These are phyloP conservation scores for Aspergillus olivimuriae DNA, from an alignment of 495 filamentous ascomycete species.

Conservation along the genomic window DNA sequence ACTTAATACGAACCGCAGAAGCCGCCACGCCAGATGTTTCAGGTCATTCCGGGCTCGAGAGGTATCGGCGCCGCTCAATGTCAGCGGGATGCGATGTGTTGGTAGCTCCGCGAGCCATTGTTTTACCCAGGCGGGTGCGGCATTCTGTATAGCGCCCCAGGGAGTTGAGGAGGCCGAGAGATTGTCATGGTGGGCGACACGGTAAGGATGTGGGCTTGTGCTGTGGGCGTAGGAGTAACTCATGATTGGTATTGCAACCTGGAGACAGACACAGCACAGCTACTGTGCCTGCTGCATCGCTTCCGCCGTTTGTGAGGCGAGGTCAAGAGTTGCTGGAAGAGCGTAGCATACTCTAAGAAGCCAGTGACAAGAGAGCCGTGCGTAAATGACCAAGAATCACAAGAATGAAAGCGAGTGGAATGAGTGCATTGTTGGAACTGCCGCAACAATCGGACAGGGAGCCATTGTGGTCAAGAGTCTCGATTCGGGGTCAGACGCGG, in stretches of 20 bases:
- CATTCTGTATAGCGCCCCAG: slow-evolving; percentile 10
- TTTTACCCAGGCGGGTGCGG: slow-evolving; percentile 14
- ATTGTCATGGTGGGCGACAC: slow-evolving; percentile 18
- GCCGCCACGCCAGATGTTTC: slow-evolving; percentile 6
- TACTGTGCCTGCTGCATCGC: slow-evolving; percentile 14
- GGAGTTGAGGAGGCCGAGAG: slow-evolving; percentile 7
- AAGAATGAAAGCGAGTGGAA: too few relatives aligned
- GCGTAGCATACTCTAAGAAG: neutral
- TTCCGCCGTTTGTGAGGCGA: slow-evolving; percentile 2
- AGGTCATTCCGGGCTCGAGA: slow-evolving; percentile 9
- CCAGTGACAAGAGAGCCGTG: too few relatives aligned
- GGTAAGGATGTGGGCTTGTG: slow-evolving; percentile 24
- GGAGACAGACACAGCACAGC: slow-evolving; percentile 3
- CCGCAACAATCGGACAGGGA: too few relatives aligned
- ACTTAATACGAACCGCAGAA: slow-evolving; percentile 38
- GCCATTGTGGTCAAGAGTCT: too few relatives aligned
- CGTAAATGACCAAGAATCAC: too few relatives aligned
- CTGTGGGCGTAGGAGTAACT: slow-evolving; percentile 34
- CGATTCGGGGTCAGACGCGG: too few relatives aligned
- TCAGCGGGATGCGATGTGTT: slow-evolving; percentile 2
- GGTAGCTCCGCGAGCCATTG: slow-evolving; percentile 22
- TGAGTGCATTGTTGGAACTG: too few relatives aligned
- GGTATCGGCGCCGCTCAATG: slow-evolving; percentile 1
- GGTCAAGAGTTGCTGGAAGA: neutral
- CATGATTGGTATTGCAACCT: slow-evolving; percentile 23